Base-by-base conservation (phyloP, 2,329 filamentous ascomycete genomes). In the Aulographum hederae region DNA sequence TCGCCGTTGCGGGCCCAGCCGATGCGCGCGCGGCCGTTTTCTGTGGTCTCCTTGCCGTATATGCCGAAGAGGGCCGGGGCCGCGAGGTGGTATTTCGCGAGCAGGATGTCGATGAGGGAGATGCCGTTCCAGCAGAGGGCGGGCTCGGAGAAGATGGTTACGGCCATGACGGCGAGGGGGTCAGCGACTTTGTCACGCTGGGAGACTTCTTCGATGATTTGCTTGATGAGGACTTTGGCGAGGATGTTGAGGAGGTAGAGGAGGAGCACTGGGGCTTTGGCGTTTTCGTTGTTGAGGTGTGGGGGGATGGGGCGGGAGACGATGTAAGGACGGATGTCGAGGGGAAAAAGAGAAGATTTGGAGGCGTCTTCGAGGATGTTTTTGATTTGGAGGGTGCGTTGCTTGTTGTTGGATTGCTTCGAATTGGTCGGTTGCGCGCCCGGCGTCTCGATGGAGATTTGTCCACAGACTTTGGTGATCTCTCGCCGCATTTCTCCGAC, bases 1-100 rank as follows among this genome's bases (percentile, higher is more conserved):
- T n/a, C n/a, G n/a, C 25, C 33, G 3, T 14, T 18, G 4, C 18
- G 28, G 29, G 13, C 67, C 81, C 82, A 92, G 1, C 81, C 82
- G 2, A 92, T 53, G n/a, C 67, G 64, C 13, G 53, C 41, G 10
- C 74, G 67, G 1, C 81, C 82, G 8, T 61, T 60, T 28, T 72
- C 65, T 1, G 74, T 91, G 38, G 65, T 73, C 48, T 92, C 81
- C 38, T 62, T 72, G 16, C 81, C 85, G 27, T 70, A 66, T 40
- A 85, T 70, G 13, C 86, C 86, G 48, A 91, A 95, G 1, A 98
- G 60, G 2, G 84, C 74, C 0, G 89, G 86, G 44, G 82, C 92
- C 3, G 70, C 63, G 12, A 78, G 63, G 37, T 84, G 73, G 45
- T 80, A 78, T 52, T 95, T 94, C 33, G 85, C 76, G 45, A 92